Percentiles rank a stretch among this genome's conserved stretches.
These are phyloP conservation scores for Coemansia sp. DNA, from an alignment of 192 early-diverging fungal genomes.

Conservation along the genomic window DNA sequence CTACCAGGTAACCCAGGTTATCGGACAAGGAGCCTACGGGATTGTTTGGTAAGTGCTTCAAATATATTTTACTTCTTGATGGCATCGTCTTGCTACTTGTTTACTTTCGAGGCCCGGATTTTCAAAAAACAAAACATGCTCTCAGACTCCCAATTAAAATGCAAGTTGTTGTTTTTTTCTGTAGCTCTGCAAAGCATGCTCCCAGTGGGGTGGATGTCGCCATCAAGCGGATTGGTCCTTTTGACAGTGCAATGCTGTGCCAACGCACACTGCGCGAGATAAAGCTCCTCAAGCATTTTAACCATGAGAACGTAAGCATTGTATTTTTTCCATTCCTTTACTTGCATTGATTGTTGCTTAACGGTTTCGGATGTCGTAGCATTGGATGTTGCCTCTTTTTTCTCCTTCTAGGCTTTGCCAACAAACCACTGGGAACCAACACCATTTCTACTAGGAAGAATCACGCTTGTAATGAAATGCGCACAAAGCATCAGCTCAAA, in stretches of 20 bases:
- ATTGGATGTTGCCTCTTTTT: background rate
- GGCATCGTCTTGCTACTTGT: background rate
- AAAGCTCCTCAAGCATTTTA: slow-evolving; percentile 80
- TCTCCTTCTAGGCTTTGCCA: background rate
- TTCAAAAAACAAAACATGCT: background rate
- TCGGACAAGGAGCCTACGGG: slow-evolving; percentile 93
- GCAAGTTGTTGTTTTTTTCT: slow-evolving; percentile 11
- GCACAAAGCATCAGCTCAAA: background rate
- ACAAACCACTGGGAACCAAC: background rate
- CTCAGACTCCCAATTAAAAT: background rate
- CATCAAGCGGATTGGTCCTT: slow-evolving; percentile 86
- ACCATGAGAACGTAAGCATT: slow-evolving; percentile 75
- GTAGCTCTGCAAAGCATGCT: slow-evolving; percentile 79
- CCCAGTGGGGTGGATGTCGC: slow-evolving; percentile 82
- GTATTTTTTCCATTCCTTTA: background rate
- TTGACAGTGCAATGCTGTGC: slow-evolving; percentile 84
- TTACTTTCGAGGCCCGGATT: background rate
- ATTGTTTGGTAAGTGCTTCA: slow-evolving; percentile 75
- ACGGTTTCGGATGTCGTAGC: background rate
- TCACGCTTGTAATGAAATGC: background rate
- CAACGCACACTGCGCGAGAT: slow-evolving; percentile 78
- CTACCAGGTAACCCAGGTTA: slow-evolving; percentile 81
- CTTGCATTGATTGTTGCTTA: background rate
- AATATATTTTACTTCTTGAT: background rate
- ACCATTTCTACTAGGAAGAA: background rate